phyloP scores from a whole-genome alignment of 192 early-diverging fungal species.

The Umbelopsis vinacea region DNA sequence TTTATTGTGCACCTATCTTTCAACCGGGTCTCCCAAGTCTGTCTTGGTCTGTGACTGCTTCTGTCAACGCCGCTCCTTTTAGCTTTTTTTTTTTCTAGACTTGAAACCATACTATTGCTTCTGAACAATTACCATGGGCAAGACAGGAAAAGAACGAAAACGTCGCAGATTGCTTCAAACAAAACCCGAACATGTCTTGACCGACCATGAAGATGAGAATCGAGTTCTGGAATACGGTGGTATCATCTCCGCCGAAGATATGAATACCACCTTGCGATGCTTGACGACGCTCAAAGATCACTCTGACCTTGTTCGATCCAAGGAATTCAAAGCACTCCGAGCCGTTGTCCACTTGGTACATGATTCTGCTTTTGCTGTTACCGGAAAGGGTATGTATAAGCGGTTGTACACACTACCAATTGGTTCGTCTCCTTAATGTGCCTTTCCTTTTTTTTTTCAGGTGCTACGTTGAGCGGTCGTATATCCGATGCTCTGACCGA shows the following conservation, averaged over 20 bases:
- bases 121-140: constrained; percentile 50
- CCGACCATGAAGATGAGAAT: constrained; percentile 31
- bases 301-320: constrained; percentile 51
- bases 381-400: constrained; percentile 42
- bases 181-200: constrained; percentile 18
- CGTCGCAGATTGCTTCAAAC: constrained; percentile 54
- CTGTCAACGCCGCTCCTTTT: neutral
- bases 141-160: constrained; percentile 60
- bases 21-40: too few species aligned
- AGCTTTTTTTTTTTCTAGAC: constrained; percentile 2
- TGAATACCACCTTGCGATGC: constrained; percentile 54
- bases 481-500: constrained; percentile 55
- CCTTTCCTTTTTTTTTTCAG: neutral
- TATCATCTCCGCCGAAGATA: constrained; percentile 44
- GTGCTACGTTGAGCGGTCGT: constrained; percentile 46
- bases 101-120: too few species aligned
- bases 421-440: neutral
- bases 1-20: too few species aligned
- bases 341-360: constrained; percentile 55
- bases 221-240: constrained; percentile 27
- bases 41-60: neutral
- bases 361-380: constrained; percentile 41
- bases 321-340: constrained; percentile 57
- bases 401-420: neutral
- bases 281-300: constrained; percentile 48